A percentile compares a stretch with the other conserved stretches of the same genome.
Evolutionary conservation across 163 green algal species (phyloP).

Genomic region (Scenedesmus sp.): DNA sequence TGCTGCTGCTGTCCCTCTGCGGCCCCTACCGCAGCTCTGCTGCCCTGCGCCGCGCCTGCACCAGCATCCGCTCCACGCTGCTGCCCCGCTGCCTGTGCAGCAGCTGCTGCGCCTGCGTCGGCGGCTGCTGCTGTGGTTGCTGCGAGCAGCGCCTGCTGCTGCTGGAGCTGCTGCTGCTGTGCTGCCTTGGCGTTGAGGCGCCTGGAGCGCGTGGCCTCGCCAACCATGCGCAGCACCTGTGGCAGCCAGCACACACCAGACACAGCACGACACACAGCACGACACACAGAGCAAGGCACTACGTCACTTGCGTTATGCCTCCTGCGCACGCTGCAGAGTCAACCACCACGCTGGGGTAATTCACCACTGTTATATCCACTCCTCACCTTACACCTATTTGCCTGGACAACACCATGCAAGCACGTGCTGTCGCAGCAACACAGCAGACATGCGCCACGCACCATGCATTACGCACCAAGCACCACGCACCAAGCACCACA

Average conservation of each 20-base stretch:
- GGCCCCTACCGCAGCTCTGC: not conserved
- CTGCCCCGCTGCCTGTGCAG: not conserved
- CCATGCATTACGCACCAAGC: not conserved
- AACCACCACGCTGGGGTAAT: not conserved
- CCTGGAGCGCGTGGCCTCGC: conserved; percentile 70
- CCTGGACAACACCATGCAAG: too few species aligned
- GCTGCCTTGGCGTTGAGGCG: conserved; percentile 40
- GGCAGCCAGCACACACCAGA: not conserved
- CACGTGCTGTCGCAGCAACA: too few species aligned
- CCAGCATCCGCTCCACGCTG: not conserved
- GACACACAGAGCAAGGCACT: too few species aligned
- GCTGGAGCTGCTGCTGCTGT: conserved; percentile 2
- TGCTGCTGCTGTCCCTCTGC: not conserved
- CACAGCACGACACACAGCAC: not conserved
- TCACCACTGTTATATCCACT: too few species aligned
- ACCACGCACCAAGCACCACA: not conserved
- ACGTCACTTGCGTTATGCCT: too few species aligned
- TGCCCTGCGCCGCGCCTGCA: not conserved
- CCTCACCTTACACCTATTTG: too few species aligned
- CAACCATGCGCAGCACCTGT: conserved; percentile 66
- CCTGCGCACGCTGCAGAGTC: not conserved
- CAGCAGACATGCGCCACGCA: not conserved
- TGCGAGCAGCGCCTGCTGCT: conserved; percentile 20
- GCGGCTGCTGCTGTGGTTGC: not conserved
- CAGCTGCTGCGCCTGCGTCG: not conserved